Conservation (phyloP, 1,284 basidiomycete species). For the Ustilago tritici region DNA sequence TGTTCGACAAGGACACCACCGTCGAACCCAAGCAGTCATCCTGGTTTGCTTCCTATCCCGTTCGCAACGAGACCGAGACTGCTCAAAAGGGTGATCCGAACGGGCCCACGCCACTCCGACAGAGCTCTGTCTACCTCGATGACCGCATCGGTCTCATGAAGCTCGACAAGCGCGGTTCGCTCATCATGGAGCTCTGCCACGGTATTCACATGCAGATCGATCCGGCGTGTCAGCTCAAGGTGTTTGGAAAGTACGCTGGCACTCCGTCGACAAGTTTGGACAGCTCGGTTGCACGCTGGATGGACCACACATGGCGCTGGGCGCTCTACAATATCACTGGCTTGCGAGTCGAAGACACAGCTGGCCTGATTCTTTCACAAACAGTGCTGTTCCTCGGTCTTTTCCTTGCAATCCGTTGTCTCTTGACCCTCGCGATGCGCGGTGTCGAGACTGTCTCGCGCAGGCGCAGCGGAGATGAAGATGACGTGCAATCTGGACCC, state of each 20-base stretch:
- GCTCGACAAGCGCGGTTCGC: slow-evolving; percentile 79
- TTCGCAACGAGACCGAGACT: slow-evolving; percentile 42
- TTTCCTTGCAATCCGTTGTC: slow-evolving; percentile 21
- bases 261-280: slow-evolving; percentile 35
- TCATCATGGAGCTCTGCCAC: slow-evolving; percentile 62
- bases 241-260: slow-evolving; percentile 64
- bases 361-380: slow-evolving; percentile 34
- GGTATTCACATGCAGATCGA: slow-evolving; percentile 66
- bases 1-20: slow-evolving; percentile 64
- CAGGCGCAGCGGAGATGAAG: slow-evolving; percentile 10
- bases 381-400: slow-evolving; percentile 22
- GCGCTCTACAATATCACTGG: slow-evolving; percentile 46
- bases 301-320: slow-evolving; percentile 47
- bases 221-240: slow-evolving; percentile 60
- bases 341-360: slow-evolving; percentile 42
- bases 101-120: slow-evolving; percentile 76
- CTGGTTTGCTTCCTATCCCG: slow-evolving; percentile 64
- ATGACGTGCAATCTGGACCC: slow-evolving; percentile 13
- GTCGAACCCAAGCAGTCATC: slow-evolving; percentile 64
- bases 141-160: slow-evolving; percentile 88
- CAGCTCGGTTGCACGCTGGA: slow-evolving; percentile 20
- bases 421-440: slow-evolving; percentile 16
- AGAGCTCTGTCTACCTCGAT: slow-evolving; percentile 81
- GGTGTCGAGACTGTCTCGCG: slow-evolving; percentile 12
- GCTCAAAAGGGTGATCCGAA: slow-evolving; percentile 10